Evolutionary conservation across 169 alveolate species (phyloP).

Genomic region (Cryptosporidium ubiquitum): DNA sequence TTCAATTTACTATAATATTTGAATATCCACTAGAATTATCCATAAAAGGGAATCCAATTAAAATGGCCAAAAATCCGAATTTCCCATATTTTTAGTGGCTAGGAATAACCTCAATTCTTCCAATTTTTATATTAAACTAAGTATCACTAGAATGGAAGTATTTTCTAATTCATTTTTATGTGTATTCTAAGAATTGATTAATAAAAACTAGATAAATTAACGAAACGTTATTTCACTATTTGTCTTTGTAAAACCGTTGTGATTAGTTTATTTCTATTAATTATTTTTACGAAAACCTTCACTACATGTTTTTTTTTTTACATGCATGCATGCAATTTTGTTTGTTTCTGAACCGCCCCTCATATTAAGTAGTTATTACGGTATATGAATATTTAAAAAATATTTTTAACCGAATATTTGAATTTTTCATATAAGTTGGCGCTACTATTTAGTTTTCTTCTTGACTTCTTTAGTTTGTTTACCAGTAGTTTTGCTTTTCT

Average conservation of each 20-base stretch:
- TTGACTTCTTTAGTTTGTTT: not conserved
- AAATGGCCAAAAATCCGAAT: not conserved
- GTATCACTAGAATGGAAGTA: not conserved
- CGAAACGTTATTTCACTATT: not conserved
- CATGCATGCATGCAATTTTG: not conserved
- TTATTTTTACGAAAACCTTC: not conserved
- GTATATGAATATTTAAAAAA: not conserved
- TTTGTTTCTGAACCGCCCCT: not conserved
- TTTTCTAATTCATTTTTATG: not conserved
- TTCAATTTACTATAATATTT: too few species aligned
- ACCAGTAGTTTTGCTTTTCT: slow-evolving; percentile 2
- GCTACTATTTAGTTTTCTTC: not conserved
- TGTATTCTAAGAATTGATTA: too few species aligned
- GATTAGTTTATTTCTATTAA: not conserved
- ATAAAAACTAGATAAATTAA: not conserved
- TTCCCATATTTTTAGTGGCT: too few species aligned
- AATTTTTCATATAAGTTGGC: not conserved
- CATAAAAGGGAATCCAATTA: not conserved
- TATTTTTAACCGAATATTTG: too few species aligned
- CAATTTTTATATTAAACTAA: too few species aligned
- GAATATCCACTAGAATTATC: too few species aligned
- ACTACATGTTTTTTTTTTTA: not conserved
- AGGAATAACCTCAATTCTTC: not conserved
- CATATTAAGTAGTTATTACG: not conserved
- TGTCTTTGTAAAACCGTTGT: not conserved